A percentile compares a stretch with the other conserved stretches of the same genome.
These are phyloP conservation scores for Venturia aucupariae DNA, from an alignment of 2,329 filamentous ascomycete genomes.

Conservation along the genomic window DNA sequence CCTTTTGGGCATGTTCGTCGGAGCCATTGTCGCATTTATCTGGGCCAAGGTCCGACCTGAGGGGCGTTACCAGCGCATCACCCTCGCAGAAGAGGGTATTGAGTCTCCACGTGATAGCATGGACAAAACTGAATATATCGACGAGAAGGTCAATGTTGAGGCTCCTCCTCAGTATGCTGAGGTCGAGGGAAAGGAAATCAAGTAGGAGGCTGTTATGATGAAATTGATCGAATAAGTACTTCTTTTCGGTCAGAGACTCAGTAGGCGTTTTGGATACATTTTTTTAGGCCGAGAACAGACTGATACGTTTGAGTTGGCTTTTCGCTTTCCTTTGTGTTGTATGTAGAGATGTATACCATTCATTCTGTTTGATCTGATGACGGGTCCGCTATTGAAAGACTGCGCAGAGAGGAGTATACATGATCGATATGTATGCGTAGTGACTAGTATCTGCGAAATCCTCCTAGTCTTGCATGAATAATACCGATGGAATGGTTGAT, in stretches of 20 bases:
- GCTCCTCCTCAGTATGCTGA: conserved; percentile 32
- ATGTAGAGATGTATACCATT: not conserved
- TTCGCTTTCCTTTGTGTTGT: not conserved
- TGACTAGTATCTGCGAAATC: no score
- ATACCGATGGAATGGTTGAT: not conserved
- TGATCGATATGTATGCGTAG: no score
- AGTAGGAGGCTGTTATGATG: not conserved
- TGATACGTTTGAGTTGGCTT: not conserved
- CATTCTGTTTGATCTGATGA: not conserved
- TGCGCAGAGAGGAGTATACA: no score
- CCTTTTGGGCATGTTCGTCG: conserved; percentile 57
- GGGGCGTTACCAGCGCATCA: conserved; percentile 27
- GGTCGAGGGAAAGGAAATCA: conserved; percentile 14
- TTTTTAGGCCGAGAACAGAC: not conserved
- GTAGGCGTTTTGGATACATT: not conserved
- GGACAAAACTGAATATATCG: conserved; percentile 26
- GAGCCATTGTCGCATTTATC: conserved; percentile 51
- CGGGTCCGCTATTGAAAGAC: no score
- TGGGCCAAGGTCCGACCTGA: conserved; percentile 48
- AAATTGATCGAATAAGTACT: not conserved
- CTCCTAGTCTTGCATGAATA: not conserved
- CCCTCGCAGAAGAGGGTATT: conserved; percentile 23
- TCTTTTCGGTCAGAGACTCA: not conserved
- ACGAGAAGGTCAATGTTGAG: conserved; percentile 26
- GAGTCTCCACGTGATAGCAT: conserved; percentile 16